These are phyloP conservation scores for Irpex lacteus DNA, from an alignment of 1,284 basidiomycete genomes.

Conservation along the genomic window DNA sequence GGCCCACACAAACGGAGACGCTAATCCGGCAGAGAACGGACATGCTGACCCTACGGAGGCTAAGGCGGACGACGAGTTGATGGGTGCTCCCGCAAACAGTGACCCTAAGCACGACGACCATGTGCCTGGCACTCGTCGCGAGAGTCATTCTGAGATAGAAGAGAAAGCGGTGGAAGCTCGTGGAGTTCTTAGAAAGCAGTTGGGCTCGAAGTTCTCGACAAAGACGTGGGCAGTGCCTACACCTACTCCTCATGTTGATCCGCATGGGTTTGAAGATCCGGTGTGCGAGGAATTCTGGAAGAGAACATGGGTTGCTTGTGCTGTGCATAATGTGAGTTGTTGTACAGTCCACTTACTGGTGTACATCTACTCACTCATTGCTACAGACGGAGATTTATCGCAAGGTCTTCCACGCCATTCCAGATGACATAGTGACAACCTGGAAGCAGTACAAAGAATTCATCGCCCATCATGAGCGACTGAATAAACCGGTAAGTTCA, in stretches of 20 bases:
- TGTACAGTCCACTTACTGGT: constrained; percentile 7
- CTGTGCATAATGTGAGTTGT: constrained; percentile 77
- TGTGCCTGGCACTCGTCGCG: constrained; percentile 38
- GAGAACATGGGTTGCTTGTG: constrained; percentile 82
- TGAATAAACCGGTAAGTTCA: constrained; percentile 61
- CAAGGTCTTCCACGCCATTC: constrained; percentile 89
- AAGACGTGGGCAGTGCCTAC: constrained; percentile 64
- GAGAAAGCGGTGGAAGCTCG: constrained; percentile 47
- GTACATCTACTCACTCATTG: constrained; percentile 10
- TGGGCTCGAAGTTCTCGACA: constrained; percentile 47
- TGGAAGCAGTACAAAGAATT: constrained; percentile 97
- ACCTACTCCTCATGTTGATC: constrained; percentile 69
- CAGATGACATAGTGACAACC: constrained; percentile 87
- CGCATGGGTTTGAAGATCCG: constrained; percentile 86
- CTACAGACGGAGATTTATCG: constrained; percentile 87
- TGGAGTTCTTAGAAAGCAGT: constrained; percentile 51
- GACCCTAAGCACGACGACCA: constrained; percentile 41
- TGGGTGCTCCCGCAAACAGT: constrained; percentile 55
- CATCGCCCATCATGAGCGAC: constrained; percentile 70
- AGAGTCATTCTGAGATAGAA: constrained; percentile 55
- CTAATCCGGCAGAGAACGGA: background rate
- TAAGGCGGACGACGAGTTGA: constrained; percentile 38
- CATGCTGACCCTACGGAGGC: constrained; percentile 7
- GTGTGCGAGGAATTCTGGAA: constrained; percentile 86
- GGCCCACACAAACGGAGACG: background rate